These are phyloP conservation scores for Phyllachora maydis DNA, from an alignment of 2,329 filamentous ascomycete species.

Conservation along the genomic window DNA sequence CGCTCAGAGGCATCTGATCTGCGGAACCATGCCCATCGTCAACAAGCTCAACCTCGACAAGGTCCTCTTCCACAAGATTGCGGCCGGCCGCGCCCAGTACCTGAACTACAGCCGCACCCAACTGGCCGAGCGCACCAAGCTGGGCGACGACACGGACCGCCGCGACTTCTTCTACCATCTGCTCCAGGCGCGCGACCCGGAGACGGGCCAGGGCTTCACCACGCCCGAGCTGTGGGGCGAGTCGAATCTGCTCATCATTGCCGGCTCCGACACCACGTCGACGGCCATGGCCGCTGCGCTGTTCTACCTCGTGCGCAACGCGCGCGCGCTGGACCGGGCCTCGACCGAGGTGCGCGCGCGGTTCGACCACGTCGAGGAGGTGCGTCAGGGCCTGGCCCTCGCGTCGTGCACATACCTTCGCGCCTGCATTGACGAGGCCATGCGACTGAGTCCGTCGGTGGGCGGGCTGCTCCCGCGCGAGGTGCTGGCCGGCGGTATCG, in stretches of 20 bases:
- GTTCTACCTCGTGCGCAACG: constrained; percentile 38
- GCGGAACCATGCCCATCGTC: constrained; percentile 50
- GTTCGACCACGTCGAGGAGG: constrained; percentile 31
- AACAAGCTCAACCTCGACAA: constrained; percentile 46
- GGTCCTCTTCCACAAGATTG: constrained; percentile 45
- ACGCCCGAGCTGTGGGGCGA: constrained; percentile 50
- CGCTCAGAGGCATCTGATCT: constrained; percentile 48
- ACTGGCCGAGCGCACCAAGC: constrained; percentile 42
- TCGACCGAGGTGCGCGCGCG: constrained; percentile 27
- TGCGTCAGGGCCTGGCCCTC: constrained; percentile 27
- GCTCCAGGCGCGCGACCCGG: constrained; percentile 48
- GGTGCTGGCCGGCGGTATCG: constrained; percentile 31
- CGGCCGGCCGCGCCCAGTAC: constrained; percentile 45
- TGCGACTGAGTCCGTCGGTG: constrained; percentile 40
- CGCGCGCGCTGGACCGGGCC: constrained; percentile 21
- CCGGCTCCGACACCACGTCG: constrained; percentile 51
- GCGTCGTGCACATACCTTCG: constrained; percentile 34
- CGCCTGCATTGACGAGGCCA: constrained; percentile 43
- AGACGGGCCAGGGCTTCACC: constrained; percentile 45
- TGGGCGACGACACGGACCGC: constrained; percentile 44
- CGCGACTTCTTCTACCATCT: constrained; percentile 63
- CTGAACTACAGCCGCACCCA: constrained; percentile 51
- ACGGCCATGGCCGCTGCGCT: constrained; percentile 43
- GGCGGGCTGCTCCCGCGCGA: constrained; percentile 39
- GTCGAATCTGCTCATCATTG: constrained; percentile 50